Conservation (phyloP, 2,329 filamentous ascomycete genomes). For the Drechslera avenae region DNA sequence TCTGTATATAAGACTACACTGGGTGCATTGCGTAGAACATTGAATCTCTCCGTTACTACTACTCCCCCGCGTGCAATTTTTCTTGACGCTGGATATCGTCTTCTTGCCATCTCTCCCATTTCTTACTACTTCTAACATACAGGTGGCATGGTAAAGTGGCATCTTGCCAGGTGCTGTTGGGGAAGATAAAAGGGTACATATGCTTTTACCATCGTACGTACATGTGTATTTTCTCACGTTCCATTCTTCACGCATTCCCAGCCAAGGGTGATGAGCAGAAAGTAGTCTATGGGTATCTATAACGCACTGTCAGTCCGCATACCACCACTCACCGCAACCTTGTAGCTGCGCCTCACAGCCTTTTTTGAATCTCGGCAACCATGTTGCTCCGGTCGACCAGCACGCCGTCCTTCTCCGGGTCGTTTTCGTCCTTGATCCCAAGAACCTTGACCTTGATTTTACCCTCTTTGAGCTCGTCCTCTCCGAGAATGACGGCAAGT, state of each 20-base stretch:
- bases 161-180: too few species aligned
- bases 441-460: conserved; percentile 89
- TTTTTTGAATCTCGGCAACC: conserved; percentile 65
- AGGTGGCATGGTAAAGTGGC: too few species aligned
- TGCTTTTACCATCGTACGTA: not conserved
- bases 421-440: conserved; percentile 72
- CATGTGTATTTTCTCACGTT: not conserved
- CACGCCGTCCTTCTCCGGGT: conserved; percentile 89
- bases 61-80: not conserved
- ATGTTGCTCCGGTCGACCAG: conserved; percentile 69
- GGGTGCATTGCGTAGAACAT: conserved; percentile 10
- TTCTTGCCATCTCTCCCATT: too few species aligned
- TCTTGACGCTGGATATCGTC: not conserved
- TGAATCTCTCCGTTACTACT: conserved; percentile 2
- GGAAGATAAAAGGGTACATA: not conserved
- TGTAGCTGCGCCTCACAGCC: conserved; percentile 47
- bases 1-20: conserved; percentile 24
- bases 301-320: not conserved
- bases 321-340: not conserved
- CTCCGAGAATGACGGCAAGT: conserved; percentile 85
- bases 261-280: conserved; percentile 2
- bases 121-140: too few species aligned
- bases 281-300: conserved; percentile 19
- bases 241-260: not conserved
- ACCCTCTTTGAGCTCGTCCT: conserved; percentile 82